phyloP scores from a whole-genome alignment of 108 stramenopile species.

The Nitzschia sp. region DNA sequence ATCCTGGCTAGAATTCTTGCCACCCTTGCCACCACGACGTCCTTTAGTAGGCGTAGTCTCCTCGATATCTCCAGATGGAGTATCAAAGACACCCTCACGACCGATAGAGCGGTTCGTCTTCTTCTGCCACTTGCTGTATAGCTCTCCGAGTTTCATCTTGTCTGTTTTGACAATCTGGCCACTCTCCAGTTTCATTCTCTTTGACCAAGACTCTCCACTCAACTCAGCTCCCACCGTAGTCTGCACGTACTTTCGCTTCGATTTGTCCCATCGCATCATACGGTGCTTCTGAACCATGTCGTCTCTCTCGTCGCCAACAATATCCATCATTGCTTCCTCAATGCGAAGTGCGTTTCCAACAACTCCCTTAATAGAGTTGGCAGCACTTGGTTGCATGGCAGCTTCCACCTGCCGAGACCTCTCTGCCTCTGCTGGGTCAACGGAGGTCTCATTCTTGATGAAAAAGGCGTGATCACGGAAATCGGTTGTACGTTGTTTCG shows the following conservation, averaged over 20 bases:
- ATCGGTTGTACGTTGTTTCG: conserved; percentile 51
- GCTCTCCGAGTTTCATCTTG: conserved; percentile 90
- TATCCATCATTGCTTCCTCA: conserved; percentile 92
- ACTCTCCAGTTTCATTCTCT: conserved; percentile 81
- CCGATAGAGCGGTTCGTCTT: conserved; percentile 89
- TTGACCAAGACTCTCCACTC: conserved; percentile 69
- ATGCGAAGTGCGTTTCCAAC: conserved; percentile 58
- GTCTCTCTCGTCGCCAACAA: conserved; percentile 93
- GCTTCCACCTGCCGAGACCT: conserved; percentile 78
- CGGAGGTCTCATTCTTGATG: conserved; percentile 83
- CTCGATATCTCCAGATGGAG: conserved; percentile 46
- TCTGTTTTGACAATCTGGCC: conserved; percentile 84
- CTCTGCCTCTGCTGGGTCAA: conserved; percentile 64
- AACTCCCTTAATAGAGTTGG: conserved; percentile 51
- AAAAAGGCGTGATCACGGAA: conserved; percentile 83
- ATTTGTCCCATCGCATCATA: conserved; percentile 96
- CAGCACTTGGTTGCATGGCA: conserved; percentile 82
- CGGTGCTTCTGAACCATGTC: conserved; percentile 86
- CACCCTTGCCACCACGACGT: conserved; percentile 31
- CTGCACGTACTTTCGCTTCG: conserved; percentile 88
- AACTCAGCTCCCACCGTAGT: conserved; percentile 84
- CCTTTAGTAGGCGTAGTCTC: conserved; percentile 17
- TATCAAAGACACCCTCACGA: conserved; percentile 84
- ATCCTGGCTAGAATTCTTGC: conserved; percentile 37
- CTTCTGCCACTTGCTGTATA: conserved; percentile 96